Evolutionary conservation across 1,139 yeast genomes (phyloP), one percentile per base, ranked within the genome.

Genomic region (Sugiyamaella paludigena): DNA sequence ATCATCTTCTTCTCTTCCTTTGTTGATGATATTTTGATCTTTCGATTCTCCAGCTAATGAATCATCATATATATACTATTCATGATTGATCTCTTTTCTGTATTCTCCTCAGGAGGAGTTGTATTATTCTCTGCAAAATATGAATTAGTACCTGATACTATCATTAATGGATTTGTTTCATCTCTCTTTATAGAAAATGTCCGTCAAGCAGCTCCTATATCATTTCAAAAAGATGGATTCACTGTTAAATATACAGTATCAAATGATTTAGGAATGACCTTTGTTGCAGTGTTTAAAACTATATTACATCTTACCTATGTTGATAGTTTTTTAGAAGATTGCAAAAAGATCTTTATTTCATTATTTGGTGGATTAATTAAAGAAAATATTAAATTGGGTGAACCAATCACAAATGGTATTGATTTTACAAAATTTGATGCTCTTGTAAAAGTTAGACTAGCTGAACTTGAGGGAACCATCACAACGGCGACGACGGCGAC

Each of bases 31-130:
- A n/a, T n/a, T n/a, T n/a, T n/a, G n/a, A n/a, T n/a, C n/a, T n/a
- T n/a, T n/a, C n/a, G n/a, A n/a, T n/a, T n/a, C n/a, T n/a, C n/a
- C n/a, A n/a, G n/a, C n/a, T n/a, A n/a, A 19, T 19, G 24, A 19
- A 19, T 27, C 38, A 32, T 32, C 35, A 30, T 13, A n/a, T n/a
- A n/a, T 16, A 2, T 2, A 19, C 28, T 9, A 6, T 11, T 30
- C 34, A 80, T 80, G 84, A 72, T 80, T 48, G 84, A 79, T 54
- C 79, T 78, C 56, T 71, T 80, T 51, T 65, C 76, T 10, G 72
- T 82, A 1, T 81, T 81, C 66, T 73, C 79, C 2, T 73, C 78
- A 1, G 76, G 80, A 8, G 88, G 88, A 0, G 67, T 76, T 19
- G 84, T 83, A 11, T 67, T 79, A 15, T 82, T 79, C 75, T 73